Percentiles rank a stretch among this genome's conserved stretches.
Conservation (phyloP, 306 rosid species). For the Medicago arabica region DNA sequence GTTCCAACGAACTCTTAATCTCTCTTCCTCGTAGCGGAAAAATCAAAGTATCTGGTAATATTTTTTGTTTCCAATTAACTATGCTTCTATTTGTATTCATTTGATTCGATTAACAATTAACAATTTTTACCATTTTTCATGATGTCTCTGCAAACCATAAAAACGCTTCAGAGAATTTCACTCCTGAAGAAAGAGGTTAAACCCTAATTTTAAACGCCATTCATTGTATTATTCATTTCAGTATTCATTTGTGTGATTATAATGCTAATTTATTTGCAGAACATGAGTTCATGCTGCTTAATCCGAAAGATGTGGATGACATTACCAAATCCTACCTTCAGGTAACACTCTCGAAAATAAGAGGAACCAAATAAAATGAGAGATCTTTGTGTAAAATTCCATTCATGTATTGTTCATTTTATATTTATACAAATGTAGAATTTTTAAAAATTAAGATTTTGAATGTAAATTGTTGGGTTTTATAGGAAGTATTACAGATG, state of each 20-base stretch:
- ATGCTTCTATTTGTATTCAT: background rate
- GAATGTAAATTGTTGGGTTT: constrained; percentile 25
- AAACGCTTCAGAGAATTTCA: constrained; percentile 34
- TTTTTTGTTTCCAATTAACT: background rate
- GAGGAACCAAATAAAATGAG: no score
- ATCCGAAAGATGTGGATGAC: constrained; percentile 67
- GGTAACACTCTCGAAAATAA: constrained; percentile 47
- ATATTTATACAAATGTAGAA: background rate
- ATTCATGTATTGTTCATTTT: background rate
- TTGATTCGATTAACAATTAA: constrained; percentile 15
- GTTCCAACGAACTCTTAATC: constrained; percentile 50
- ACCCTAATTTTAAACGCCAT: background rate
- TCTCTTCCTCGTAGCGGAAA: constrained; percentile 56
- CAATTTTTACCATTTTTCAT: constrained; percentile 25
- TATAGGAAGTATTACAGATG: constrained; percentile 75
- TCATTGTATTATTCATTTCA: background rate
- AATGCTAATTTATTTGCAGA: constrained; percentile 40
- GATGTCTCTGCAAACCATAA: constrained; percentile 33
- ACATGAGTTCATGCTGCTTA: constrained; percentile 62
- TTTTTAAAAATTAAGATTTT: background rate
- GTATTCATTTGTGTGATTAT: background rate
- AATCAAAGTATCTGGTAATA: constrained; percentile 59
- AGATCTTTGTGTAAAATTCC: no score
- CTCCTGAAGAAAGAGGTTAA: constrained; percentile 44
- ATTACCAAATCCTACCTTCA: constrained; percentile 62